These are phyloP conservation scores for Staphylotrichum tortipilum DNA, from an alignment of 495 filamentous ascomycete species.

Conservation along the genomic window DNA sequence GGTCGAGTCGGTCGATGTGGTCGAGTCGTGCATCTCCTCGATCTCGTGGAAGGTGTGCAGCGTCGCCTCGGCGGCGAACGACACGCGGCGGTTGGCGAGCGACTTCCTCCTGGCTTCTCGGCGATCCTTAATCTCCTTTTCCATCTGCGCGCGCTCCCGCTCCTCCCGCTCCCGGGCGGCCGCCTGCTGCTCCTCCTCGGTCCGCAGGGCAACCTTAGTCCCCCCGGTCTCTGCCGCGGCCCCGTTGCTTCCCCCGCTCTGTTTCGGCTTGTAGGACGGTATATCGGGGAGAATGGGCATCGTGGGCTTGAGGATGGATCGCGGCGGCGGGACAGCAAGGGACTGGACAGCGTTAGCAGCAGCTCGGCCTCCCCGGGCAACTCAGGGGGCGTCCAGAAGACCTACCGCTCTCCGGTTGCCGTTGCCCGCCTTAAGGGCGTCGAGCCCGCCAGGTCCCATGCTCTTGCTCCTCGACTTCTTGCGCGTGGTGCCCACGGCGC, in stretches of 20 bases:
- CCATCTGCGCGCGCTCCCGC: constrained; percentile 54
- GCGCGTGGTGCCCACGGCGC: constrained; percentile 34
- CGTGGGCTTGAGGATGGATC: constrained; percentile 83
- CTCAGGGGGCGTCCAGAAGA: not conserved
- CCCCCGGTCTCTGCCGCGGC: constrained; percentile 28
- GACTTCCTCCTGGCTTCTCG: constrained; percentile 86
- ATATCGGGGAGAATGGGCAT: constrained; percentile 59
- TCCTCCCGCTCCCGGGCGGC: constrained; percentile 66
- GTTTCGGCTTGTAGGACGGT: constrained; percentile 38
- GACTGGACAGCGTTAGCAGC: constrained; percentile 30
- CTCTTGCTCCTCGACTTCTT: constrained; percentile 92
- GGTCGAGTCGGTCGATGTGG: constrained; percentile 71
- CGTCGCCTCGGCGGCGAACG: constrained; percentile 94
- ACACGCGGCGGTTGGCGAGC: constrained; percentile 85
- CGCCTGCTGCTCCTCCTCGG: constrained; percentile 75
- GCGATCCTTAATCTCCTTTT: constrained; percentile 62
- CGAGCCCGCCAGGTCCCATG: constrained; percentile 82
- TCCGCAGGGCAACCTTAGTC: constrained; percentile 47
- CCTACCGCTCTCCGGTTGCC: constrained; percentile 77
- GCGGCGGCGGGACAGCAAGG: constrained; percentile 41
- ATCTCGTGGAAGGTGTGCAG: constrained; percentile 96
- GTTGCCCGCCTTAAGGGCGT: constrained; percentile 64
- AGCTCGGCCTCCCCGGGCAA: constrained; percentile 6
- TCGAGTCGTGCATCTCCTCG: constrained; percentile 79
- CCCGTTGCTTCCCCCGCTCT: constrained; percentile 10